Conservation (phyloP, 805 yeast genomes). For the Metschnikowia matae region DNA sequence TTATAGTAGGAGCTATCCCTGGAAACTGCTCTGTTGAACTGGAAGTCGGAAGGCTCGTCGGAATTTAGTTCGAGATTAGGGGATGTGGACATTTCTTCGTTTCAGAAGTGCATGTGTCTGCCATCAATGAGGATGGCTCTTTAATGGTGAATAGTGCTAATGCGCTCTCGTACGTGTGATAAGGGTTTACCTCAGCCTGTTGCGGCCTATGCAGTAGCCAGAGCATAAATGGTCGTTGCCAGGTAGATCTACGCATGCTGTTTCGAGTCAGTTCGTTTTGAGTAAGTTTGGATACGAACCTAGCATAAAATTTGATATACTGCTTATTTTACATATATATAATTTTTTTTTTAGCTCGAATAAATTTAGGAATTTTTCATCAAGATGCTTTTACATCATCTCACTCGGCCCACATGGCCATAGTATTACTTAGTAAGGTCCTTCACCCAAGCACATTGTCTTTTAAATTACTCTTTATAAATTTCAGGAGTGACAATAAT, state of each 20-base stretch:
- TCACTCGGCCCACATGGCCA: not conserved
- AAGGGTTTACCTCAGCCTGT: not conserved
- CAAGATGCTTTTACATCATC: not conserved
- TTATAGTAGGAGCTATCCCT: conserved; percentile 7
- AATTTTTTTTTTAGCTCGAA: too few species aligned
- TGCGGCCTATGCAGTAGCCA: conserved; percentile 2
- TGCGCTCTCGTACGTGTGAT: not conserved
- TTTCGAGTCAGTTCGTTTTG: not conserved
- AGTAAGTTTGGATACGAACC: too few species aligned
- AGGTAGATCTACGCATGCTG: not conserved
- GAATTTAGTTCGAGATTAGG: not conserved
- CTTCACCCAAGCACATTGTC: not conserved
- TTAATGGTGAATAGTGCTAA: not conserved
- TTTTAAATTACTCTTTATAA: too few species aligned
- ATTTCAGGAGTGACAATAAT: too few species aligned
- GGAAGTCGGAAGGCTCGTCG: not conserved
- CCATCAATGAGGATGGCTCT: not conserved
- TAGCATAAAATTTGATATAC: too few species aligned
- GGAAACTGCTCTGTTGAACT: conserved; percentile 3
- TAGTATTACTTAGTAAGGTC: not conserved
- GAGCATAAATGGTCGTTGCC: not conserved
- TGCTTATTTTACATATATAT: too few species aligned
- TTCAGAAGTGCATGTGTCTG: not conserved
- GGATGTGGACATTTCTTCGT: not conserved
- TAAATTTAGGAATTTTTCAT: too few species aligned